Base-by-base conservation (phyloP, 2,329 filamentous ascomycete genomes). In the Hypoxylon sp. region DNA sequence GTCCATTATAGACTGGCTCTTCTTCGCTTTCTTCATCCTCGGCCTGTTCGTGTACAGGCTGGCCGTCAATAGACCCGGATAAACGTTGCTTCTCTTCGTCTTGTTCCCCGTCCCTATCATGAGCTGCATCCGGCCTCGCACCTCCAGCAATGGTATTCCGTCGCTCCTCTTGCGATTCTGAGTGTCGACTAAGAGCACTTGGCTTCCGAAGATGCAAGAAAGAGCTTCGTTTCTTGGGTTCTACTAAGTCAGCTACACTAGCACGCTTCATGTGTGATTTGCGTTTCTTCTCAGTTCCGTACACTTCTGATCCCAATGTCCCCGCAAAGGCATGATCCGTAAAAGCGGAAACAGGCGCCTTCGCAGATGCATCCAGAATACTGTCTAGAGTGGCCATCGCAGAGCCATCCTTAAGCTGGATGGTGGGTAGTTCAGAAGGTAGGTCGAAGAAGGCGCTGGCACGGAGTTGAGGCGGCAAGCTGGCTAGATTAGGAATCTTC, bases 371-470 rank as follows among this genome's bases (percentile, higher is more conserved):
- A 76, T 97, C 92, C 14, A 99, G 86, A 58, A 99, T 97, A 77
- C 90, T 94, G 72, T 99, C 94, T 6, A 99, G 86, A 0, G 95
- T 97, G 45, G 89, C 91, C 76, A 94, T 93, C 10, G 95, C 94
- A 25, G 96, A 98, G 17, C 93, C 91, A 63, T 92, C 90, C 78
- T 90, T 90, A 60, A 90, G 76, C 71, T 90, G 84, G 21, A 90
- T 82, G 11, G 82, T 79, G 4, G 85, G 81, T 1, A 79, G 77
- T 1, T 81, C 76, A 2, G 87, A 83, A 0, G 91, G 91, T 21
- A 88, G 74, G 63, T 98, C 94, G 75, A 98, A 98, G 80, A 93
- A 98, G 28, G 92, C 89, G 74, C 91, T 97, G n/a, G 96, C 96
- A 67, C 95, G 89, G 36, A 98, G 85, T 73, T 97, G 93, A 0